Evolutionary conservation across 257 asterid genomes (phyloP), one percentile per base, ranked within the genome.

Genomic region (Gynochthodes officinalis): DNA sequence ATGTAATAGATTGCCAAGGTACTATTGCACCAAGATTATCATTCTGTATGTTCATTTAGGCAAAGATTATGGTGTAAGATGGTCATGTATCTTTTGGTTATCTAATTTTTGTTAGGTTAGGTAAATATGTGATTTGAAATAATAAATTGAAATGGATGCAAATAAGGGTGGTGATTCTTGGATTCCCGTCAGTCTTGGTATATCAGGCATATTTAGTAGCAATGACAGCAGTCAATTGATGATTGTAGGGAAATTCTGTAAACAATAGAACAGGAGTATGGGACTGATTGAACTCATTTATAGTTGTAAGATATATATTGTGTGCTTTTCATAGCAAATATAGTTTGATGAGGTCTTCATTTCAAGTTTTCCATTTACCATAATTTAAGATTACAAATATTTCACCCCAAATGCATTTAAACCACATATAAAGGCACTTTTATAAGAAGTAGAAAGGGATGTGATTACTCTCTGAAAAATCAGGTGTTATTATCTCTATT

Each of bases 1-100:
- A 10, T 65, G 67, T 73, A 3, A 23, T 63, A 25, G 21, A 52
- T 73, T n/a, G 42, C 52, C n/a, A n/a, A n/a, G n/a, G n/a, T n/a
- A n/a, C n/a, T n/a, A n/a, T n/a, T n/a, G n/a, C n/a, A n/a, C n/a
- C n/a, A n/a, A n/a, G n/a, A n/a, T n/a, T 35, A 2, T 19, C 27
- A 43, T 53, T 28, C 59, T 15, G 44, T 73, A 32, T 12, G 43
- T 63, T 42, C 9, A 10, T 39, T 28, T 5, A 25, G 4, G 14
- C 39, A 25, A 27, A 19, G 18, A 43, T 23, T 44, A 13, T 44
- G 71, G 28, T 44, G 33, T 59, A 37, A 52, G 14, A 55, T 21
- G 61, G 15, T 1, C 2, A 55, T 55, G 30, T 55, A n/a, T 55
- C 32, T 23, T 5, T 55, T 55, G 10, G 33, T 55, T 55, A n/a